Base-by-base conservation (phyloP, 805 yeast species). In the Candida caryicola region DNA sequence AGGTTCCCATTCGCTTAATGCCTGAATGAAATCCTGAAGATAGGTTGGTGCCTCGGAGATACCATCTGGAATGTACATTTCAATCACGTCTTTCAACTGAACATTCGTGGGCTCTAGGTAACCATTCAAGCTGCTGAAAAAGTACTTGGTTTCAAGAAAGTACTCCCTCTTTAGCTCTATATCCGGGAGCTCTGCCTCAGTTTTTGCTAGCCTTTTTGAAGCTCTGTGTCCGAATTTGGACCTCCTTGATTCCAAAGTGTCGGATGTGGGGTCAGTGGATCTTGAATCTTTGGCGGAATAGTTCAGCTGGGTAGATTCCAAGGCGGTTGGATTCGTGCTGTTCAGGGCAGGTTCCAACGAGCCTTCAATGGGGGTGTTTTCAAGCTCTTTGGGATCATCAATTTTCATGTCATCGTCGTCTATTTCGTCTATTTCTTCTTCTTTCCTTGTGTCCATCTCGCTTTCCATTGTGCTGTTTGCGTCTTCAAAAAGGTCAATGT, bases 121-220 rank as follows among this genome's bases (percentile, higher is more conserved):
- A 7, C 17, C 36, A 29, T 59, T 53, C n/a, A 64, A 39, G 3
- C 32, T 37, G 4, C 50, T 46, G 36, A 57, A 51, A 37, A 62
- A 63, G 3, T 36, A 30, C 18, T 46, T 52, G 2, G 66, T 55
- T 34, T 60, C 68, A 13, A 41, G 37, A 42, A 62, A 65, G 35
- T 52, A 57, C 3, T 41, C 47, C 10, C 41, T 46, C 4, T 47
- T 43, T n/a, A 64, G 34, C 16, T 46, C 51, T 9, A 60, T 45
- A 6, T 50, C 56, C 5, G 58, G 57, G 1, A 47, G 32, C 10
- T 50, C 56, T 8, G 36, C 41, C 18, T 57, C 69, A 4, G 41
- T 46, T 17, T 54, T 55, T 13, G 59, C 62, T 17, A 65, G 51
- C 31, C 71, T 35, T 35, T 61, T 58, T 0, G 70, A 64, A 2